A percentile compares a stretch with the other conserved stretches of the same genome.
Evolutionary conservation across 164 flowering plant genomes (phyloP).

Genomic region (Nymphaea colorata): DNA sequence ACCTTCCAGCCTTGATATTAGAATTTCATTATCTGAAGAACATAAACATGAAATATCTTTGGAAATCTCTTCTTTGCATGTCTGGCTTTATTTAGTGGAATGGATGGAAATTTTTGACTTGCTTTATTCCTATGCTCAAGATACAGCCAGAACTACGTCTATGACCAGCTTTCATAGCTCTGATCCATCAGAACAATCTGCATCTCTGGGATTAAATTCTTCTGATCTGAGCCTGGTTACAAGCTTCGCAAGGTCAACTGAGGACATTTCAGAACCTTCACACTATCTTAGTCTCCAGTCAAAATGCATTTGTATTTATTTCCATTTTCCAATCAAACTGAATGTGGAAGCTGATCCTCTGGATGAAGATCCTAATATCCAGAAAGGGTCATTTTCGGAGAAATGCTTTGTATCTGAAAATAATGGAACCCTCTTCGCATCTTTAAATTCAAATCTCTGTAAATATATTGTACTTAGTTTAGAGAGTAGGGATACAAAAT

Average conservation of each 20-base stretch:
- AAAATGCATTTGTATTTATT: conserved; percentile 18
- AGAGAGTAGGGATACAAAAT: conserved; percentile 29
- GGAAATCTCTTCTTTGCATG: conserved; percentile 40
- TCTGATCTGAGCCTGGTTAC: background rate
- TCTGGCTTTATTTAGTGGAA: conserved; percentile 56
- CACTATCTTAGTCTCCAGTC: background rate
- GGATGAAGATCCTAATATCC: too few species aligned
- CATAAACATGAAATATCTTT: conserved; percentile 26
- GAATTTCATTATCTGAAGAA: conserved; percentile 20
- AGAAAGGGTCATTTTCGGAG: too few species aligned
- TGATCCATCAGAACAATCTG: conserved; percentile 7
- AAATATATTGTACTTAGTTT: conserved; percentile 34
- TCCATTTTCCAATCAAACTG: conserved; percentile 41
- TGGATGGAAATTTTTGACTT: conserved; percentile 50
- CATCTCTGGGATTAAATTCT: conserved; percentile 8
- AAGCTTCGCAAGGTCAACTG: conserved; percentile 2
- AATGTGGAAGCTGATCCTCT: too few species aligned
- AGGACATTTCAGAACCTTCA: conserved; percentile 7
- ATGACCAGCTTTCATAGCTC: too few species aligned
- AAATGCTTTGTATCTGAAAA: too few species aligned
- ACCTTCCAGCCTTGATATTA: conserved; percentile 30
- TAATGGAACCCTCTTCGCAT: too few species aligned
- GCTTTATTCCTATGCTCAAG: conserved; percentile 12
- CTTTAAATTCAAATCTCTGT: conserved; percentile 1
- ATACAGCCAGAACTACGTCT: too few species aligned